Evolutionary conservation across 768 basidiomycete genomes (phyloP), one percentile per base, ranked within the genome.

Genomic region (Mycena vitilis): DNA sequence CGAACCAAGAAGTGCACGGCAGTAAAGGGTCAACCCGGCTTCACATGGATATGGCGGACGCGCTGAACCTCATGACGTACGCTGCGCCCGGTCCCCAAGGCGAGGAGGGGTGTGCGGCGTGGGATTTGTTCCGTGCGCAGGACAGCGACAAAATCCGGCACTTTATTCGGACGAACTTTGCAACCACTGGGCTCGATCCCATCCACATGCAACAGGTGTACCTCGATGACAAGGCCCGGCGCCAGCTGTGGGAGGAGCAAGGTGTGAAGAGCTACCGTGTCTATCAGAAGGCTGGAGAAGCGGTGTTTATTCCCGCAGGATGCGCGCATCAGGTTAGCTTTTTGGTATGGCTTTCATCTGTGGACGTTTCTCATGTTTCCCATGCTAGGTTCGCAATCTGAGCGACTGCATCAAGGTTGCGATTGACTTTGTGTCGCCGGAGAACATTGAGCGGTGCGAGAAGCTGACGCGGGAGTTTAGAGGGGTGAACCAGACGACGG

Each of bases 381-480:
- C n/a, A 15, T 23, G n/a, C 22, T 73, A 97, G 90, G 96, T 98
- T 11, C 92, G 93, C 73, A 98, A 98, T 77, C 81, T 96, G 58
- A 87, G 95, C n/a, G 95, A 98, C 78, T 96, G 94, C 75, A 90
- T 98, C 82, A 98, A 98, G 81, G 94, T 98, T 59, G 96, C 96
- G 36, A 86, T 92, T 74, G 96, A 98, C 79, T 98, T 95, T 78
- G 95, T 98, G 71, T 94, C 92, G 83, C 92, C 95, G 49, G 94
- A 98, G 82, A 98, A 97, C 76, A 90, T 98, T 45, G 83, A 81
- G 55, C 88, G 95, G 40, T 98, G 96, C 78, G 94, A 94, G 79
- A 84, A 85, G 77, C 85, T 98, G 63, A 96, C 94, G 68, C 84
- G 85, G 72, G 96, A 98, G 81, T 98, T 98, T 80, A 86, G 96